Evolutionary conservation across 2,329 filamentous ascomycete genomes (phyloP).

Genomic region (Acrodontium crateriforme): DNA sequence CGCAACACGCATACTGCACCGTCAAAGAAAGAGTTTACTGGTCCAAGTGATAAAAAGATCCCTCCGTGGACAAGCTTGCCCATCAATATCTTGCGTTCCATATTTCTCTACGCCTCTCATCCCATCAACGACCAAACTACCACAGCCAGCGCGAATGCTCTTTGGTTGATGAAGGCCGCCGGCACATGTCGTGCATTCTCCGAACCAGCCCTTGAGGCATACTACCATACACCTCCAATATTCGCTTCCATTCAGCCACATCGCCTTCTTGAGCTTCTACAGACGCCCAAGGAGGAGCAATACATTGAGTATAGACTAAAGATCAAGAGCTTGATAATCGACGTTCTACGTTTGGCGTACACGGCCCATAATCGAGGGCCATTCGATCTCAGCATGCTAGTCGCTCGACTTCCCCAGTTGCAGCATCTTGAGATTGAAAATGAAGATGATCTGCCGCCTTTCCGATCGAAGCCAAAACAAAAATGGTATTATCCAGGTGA

Average conservation of each 20-base stretch:
- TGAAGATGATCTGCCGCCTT: constrained; percentile 53
- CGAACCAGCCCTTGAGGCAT: constrained; percentile 23
- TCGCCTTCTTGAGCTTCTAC: constrained; percentile 18
- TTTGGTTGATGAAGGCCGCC: constrained; percentile 22
- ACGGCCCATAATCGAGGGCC: constrained; percentile 40
- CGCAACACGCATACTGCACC: not conserved
- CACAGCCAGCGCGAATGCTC: constrained; percentile 11
- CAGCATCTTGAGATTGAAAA: constrained; percentile 60
- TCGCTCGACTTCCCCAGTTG: constrained; percentile 53
- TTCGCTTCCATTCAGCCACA: constrained; percentile 17
- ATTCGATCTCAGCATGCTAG: constrained; percentile 43
- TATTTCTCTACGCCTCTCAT: constrained; percentile 21
- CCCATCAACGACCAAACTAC: constrained; percentile 11
- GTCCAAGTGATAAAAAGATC: constrained; percentile 20
- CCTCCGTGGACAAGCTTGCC: constrained; percentile 23
- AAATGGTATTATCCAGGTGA: constrained; percentile 56
- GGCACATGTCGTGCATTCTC: constrained; percentile 22
- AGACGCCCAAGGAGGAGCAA: constrained; percentile 12
- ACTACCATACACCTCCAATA: constrained; percentile 20
- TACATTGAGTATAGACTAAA: constrained; percentile 53
- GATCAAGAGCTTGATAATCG: constrained; percentile 54
- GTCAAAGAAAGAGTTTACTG: constrained; percentile 11
- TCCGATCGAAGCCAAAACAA: constrained; percentile 38
- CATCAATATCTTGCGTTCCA: constrained; percentile 20
- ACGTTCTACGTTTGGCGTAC: constrained; percentile 46